Base-by-base conservation (phyloP, 345 rosid genomes). In the Erucastrum elatum region DNA sequence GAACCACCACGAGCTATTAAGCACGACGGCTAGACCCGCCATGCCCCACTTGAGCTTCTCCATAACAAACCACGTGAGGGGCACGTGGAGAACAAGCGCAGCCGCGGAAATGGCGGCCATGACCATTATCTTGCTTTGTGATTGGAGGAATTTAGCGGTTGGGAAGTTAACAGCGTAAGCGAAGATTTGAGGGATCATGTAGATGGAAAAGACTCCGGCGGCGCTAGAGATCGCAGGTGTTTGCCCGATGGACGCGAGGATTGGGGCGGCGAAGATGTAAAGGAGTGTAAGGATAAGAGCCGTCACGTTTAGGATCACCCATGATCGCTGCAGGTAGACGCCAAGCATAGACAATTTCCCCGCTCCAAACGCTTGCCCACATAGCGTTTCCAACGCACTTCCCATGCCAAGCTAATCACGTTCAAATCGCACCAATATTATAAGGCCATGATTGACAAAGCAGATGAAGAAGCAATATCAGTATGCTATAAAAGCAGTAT, bases 351-450 rank as follows among this genome's bases (percentile, higher is more conserved):
- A 94, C 0, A 89, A 15, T 75, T 90, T 90, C 4, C 95, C 90
- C 0, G 97, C 98, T 33, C 98, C 98, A 70, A 76, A 88, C 15
- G 98, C 98, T 81, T 94, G 98, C 5, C 98, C 98, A 76, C 97
- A 92, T 29, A 92, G 84, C 16, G 98, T 94, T 83, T 94, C 97
- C 6, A 94, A 89, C 30, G 98, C 95, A 66, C 98, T 94, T 72
- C 98, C 98, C 98, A 94, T 94, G 21, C 98, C 98, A 46, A 94
- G 86, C 98, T 94, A 80, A 7, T 75, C n/a, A 3, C 34, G 27
- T 60, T 26, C 34, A 39, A 4, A 30, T 27, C 2, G 21, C 25
- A 46, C 9, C 51, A 9, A 55, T 39, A 12, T 34, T 29, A 29
- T 29, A 29, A 29, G 31, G 3, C 21, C 21, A 21, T 21, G 21